Base-by-base conservation (phyloP, 441 rosid genomes). In the Bruguiera hainesii region DNA sequence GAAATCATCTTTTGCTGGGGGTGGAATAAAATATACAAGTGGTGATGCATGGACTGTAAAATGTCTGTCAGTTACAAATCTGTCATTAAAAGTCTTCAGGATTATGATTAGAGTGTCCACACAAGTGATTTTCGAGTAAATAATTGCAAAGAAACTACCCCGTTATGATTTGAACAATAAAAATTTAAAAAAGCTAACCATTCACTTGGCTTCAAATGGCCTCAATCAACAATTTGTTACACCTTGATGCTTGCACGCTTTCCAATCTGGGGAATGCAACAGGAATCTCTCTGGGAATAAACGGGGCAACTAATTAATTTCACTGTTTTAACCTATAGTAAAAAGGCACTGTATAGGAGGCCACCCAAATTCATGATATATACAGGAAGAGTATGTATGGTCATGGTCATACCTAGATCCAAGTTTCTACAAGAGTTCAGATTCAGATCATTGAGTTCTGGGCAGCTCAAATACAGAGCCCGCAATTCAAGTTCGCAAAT, bases 391-490 rank as follows among this genome's bases (percentile, higher is more conserved):
- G 61, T 51, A 49, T 25, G 50, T 61, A 7, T 28, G 21, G 57
- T 10, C 21, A 7, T 28, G 21, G 57, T 10, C 21, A 33, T 77
- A 89, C 96, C 96, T 49, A 96, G 91, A 68, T 87, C 84, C 80
- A 95, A 80, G 75, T 88, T 90, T 70, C 64, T 81, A 71, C 99
- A 95, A 6, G 89, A 83, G 58, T 87, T 90, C 49, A 95, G 77
- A 79, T 92, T 92, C 80, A 95, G 81, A 70, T 92, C 96, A 64
- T 70, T 63, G 73, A 95, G 96, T 75, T 89, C 93, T 28, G 97
- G 97, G 59, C 99, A 95, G 78, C 82, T 89, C 65, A 95, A 80
- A 73, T 79, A 90, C 55, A 95, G 67, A 10, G 92, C 98, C 99
- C 92, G 96, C 82, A 33, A 85, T 58, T 78, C 58, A 73, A 66